A percentile compares a stretch with the other conserved stretches of the same genome.
phyloP scores from a whole-genome alignment of 2,329 filamentous ascomycete species.

The Hypoxylon sp. region DNA sequence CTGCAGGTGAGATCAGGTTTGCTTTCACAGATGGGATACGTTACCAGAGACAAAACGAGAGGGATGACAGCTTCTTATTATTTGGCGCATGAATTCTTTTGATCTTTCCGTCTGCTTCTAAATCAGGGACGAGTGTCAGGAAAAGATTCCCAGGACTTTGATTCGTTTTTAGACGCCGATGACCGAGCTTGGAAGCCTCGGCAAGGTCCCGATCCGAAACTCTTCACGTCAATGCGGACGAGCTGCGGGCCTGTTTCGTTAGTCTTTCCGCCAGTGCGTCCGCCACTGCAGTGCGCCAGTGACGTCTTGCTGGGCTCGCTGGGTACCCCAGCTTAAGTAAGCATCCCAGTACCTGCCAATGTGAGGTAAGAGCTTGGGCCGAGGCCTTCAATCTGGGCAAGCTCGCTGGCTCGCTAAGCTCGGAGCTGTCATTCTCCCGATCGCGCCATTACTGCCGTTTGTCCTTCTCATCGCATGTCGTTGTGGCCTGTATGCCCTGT shows the following conservation, averaged over 20 bases:
- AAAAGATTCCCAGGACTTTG: background rate
- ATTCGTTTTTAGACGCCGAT: background rate
- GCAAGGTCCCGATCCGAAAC: constrained; percentile 21
- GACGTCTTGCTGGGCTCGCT: constrained; percentile 2
- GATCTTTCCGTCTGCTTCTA: background rate
- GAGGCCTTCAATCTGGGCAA: background rate
- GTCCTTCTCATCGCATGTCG: constrained; percentile 18
- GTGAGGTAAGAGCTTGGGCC: constrained; percentile 19
- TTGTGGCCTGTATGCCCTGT: background rate
- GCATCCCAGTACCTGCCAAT: background rate
- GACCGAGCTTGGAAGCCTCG: constrained; percentile 26
- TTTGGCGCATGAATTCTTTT: constrained; percentile 23
- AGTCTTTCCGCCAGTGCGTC: too few relatives aligned
- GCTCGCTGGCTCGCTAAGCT: too few relatives aligned
- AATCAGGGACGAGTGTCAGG: background rate
- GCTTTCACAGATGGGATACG: constrained; percentile 17
- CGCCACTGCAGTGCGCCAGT: too few relatives aligned
- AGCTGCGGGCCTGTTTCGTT: background rate
- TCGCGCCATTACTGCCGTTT: background rate
- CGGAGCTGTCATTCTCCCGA: constrained; percentile 17
- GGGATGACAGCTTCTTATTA: constrained; percentile 27
- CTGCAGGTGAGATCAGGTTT: constrained; percentile 6
- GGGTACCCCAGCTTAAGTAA: background rate
- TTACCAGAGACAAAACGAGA: constrained; percentile 10
- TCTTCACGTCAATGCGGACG: constrained; percentile 16